Base-by-base conservation (phyloP, 2,329 filamentous ascomycete species). In the Hirsutella thompsonii region DNA sequence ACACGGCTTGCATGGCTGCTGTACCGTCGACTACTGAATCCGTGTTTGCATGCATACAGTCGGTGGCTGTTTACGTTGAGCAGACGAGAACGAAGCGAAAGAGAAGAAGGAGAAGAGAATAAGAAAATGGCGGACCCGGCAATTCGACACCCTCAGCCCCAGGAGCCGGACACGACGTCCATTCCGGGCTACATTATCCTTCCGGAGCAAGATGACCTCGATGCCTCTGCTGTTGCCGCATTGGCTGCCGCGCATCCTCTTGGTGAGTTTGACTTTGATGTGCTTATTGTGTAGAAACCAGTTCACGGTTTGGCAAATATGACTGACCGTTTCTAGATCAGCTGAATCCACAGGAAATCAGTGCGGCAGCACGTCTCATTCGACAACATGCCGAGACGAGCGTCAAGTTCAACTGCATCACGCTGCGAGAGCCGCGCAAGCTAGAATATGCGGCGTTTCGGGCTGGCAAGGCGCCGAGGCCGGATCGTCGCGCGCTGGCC, bases 371-470 rank as follows among this genome's bases (percentile, higher is more conserved):
- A 34, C 68, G 69, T 46, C 56, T 74, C 35, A 62, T 77, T 44
- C 59, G 67, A 28, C 60, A 63, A 5, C 43, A 60, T 46, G 57
- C 58, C 14, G 47, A 39, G 34, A 50, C 57, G 40, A 55, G 49
- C 10, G 39, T 63, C 38, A 65, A 66, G 47, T 65, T 66, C 67
- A 85, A 85, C 61, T 73, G 72, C 49, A 71, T 86, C 39, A 83
- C 76, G 19, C 64, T 83, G 3, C 69, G 79, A 39, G 78, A 83
- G 51, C 79, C 79, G 3, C 63, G 67, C 32, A 83, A 83, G 63
- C 47, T 65, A 69, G 46, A 69, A n/a, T 82, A 80, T 54, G 60
- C 76, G 16, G 76, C 79, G 39, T 79, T 76, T 30, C 69, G 76
- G 42, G 60, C 61, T 23, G 68, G 71, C 20, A 57, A 47, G 19